Evolutionary conservation across 106 monocot genomes (phyloP), one percentile per base, ranked within the genome.

Genomic region (Acorus gramineus): DNA sequence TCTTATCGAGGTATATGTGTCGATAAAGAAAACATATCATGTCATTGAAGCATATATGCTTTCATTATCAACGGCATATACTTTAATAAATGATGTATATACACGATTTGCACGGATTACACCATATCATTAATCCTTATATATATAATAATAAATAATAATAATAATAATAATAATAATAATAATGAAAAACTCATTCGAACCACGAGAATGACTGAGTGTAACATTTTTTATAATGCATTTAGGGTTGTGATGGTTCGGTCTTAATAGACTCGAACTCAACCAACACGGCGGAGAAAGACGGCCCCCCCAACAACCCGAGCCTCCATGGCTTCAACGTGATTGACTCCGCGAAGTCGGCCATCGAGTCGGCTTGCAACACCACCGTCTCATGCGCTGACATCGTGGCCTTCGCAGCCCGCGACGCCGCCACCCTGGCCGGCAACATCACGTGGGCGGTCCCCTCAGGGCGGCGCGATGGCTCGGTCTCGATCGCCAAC

Each of bases 371-470:
- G 4, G 60, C 61, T 0, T 80, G 79, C 71, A 60, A 8, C 0
- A 49, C 61, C 14, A 57, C 61, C n/a, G 79, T 75, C 8, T 79
- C 79, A 2, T 79, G 79, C 61, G 79, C 74, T 3, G 74, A 79
- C 51, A 70, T 74, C 13, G 6, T 79, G 12, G 74, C 79, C 49
- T 56, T 79, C 53, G 74, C 74, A 5, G 74, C 79, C 14, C 70
- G 79, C 12, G 79, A 62, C 42, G 63, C 49, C 28, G 62, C 63
- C 8, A 3, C 12, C 57, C 14, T 57, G 47, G 67, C 49, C 4
- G 6, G 55, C 60, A 61, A 56, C 74, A 55, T 68, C 67, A n/a
- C 10, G 28, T 74, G 61, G 53, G 7, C 9, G 11, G 74, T 74
- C 67, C 74, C 74, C 42, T 53, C 67, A 4, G 74, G 74, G 0